Evolutionary conservation across 73 alveolate genomes (phyloP), one percentile per base, ranked within the genome.

Genomic region (Stentor roeselii): DNA sequence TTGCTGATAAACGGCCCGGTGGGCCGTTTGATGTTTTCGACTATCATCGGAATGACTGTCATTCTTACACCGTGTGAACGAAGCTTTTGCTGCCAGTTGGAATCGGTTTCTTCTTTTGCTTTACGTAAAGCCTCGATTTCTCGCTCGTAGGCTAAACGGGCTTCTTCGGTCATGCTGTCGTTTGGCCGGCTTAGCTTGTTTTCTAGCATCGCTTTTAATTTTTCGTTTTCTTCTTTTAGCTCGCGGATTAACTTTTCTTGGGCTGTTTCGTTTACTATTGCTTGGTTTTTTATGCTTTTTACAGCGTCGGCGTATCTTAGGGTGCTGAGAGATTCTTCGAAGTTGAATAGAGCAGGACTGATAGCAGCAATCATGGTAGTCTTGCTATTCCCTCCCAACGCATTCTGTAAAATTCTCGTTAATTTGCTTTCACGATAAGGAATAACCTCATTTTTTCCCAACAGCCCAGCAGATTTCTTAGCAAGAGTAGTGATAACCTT

Each of bases 331-430:
- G 99, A 94, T 89, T 98, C 99, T 30, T 97, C 99, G 87, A 95
- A 98, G 88, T 98, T 98, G n/a, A 95, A 92, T 42, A 92, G 88
- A 15, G 99, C 99, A 0, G 99, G 99, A 3, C 98, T 89, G n/a
- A 98, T 84, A 27, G 99, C 99, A 84, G 99, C 97, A 40, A 98
- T 92, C 99, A 98, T 98, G 82, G 97, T 93, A 36, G 99, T 97
- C 92, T 97, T 98, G 32, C 99, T 93, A 82, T 97, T 89, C 40
- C 98, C 98, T 76, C 99, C 99, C 32, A 98, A 93, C 2, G 99
- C 99, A 87, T 97, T 98, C 86, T 97, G 97, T 78, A 98, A 90
- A 58, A 98, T 97, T 83, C 99, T 96, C 59, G 99, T 98, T 84
- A 98, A 91, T 37, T 95, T 95, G 15, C 99, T 92, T 83, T 98